Base-by-base conservation (phyloP, 1,284 basidiomycete genomes). In the Inonotus obliquus region DNA sequence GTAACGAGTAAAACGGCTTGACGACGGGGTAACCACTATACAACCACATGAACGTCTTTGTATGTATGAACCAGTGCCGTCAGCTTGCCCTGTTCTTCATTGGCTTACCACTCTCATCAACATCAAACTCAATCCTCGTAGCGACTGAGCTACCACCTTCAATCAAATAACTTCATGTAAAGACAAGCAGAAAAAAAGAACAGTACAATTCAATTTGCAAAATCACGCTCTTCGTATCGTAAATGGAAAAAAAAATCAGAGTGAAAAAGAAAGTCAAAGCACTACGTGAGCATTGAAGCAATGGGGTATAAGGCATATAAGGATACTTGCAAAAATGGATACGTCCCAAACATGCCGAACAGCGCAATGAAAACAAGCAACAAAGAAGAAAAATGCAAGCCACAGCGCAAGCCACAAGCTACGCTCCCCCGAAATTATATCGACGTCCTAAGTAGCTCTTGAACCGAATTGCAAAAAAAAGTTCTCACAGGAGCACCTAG, bases 301-400 rank as follows among this genome's bases (percentile, higher is more conserved):
- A 55, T 29, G 23, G 58, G 51, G 52, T 60, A 60, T 60, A 39
- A 35, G 59, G 59, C 59, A 54, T 44, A 44, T 60, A 60, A 60
- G 59, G 52, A 60, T 60, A 60, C 47, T 27, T 54, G 49, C 38
- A 52, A 37, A 29, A 51, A 37, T 4, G 9, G 9, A 53, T 60
- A 44, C 44, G 49, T 60, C 58, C 58, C 9, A 54, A 35, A 53
- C n/a, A 60, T 54, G 59, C 59, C 39, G 45, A 48, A 53, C 27
- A 55, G 48, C 37, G 59, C 19, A 4, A 13, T 2, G 41, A 44
- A 10, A 44, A 44, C 17, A 44, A 44, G 23, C 14, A 47, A 17
- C n/a, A n/a, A n/a, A n/a, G n/a, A n/a, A n/a, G n/a, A 19, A 21
- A 32, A 21, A 14, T n/a, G 41, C 45, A 57, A 53, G 25, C 19